phyloP scores from a whole-genome alignment of 495 filamentous ascomycete species.

The Aspergillus wentii region DNA sequence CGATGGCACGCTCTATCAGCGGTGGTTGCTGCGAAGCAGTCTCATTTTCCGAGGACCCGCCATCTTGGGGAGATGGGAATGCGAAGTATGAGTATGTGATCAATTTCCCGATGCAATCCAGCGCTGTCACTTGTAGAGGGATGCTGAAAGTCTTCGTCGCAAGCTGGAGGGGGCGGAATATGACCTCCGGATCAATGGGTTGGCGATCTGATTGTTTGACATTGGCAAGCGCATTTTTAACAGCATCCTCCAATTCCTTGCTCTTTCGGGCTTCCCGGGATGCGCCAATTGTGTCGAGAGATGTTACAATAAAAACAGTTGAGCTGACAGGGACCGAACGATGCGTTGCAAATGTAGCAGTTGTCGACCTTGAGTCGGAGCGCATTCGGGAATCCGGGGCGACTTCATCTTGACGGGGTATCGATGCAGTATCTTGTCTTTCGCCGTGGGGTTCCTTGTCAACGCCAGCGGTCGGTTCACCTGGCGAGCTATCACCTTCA shows the following conservation, averaged over 20 bases:
- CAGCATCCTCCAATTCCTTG: conserved; percentile 73
- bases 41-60: conserved; percentile 33
- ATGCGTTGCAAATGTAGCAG: conserved; percentile 46
- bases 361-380: conserved; percentile 58
- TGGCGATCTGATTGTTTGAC: conserved; percentile 74
- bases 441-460: conserved; percentile 9
- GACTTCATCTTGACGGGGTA: conserved; percentile 21
- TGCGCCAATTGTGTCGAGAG: conserved; percentile 82
- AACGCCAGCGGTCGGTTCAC: conserved; percentile 4
- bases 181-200: conserved; percentile 71
- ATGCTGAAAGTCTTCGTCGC: conserved; percentile 82
- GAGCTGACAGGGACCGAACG: conserved; percentile 71
- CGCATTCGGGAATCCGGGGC: conserved; percentile 32
- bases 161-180: conserved; percentile 85
- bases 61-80: conserved; percentile 50
- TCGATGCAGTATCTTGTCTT: conserved; percentile 3
- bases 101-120: conserved; percentile 97
- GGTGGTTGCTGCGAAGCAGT: conserved; percentile 47
- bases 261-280: conserved; percentile 82
- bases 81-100: conserved; percentile 99
- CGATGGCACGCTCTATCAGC: conserved; percentile 94
- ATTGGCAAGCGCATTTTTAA: conserved; percentile 73
- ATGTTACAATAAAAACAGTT: conserved; percentile 88
- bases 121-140: conserved; percentile 76
- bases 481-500: not conserved